Percentiles rank a stretch among this genome's conserved stretches.
Conservation (phyloP, 805 yeast genomes). For the Dipodascus albidus region DNA sequence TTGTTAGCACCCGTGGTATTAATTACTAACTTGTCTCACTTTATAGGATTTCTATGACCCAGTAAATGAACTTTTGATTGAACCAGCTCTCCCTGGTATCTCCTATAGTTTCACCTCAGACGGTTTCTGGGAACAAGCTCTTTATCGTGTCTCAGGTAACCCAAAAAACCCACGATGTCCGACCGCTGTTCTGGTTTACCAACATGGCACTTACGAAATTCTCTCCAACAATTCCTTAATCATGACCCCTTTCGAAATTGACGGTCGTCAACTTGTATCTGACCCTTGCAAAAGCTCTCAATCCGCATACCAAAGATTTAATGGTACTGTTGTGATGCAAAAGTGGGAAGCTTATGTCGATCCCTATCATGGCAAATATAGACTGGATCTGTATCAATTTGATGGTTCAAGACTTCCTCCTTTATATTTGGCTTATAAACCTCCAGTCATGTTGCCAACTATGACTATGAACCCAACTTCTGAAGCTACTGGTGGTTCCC, state of each 20-base stretch:
- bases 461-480: conserved; percentile 78
- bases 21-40: conserved; percentile 1
- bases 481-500: conserved; percentile 4
- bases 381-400: conserved; percentile 59
- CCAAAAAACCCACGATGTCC: conserved; percentile 76
- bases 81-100: conserved; percentile 92
- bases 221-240: conserved; percentile 52
- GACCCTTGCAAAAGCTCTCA: conserved; percentile 54
- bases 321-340: conserved; percentile 50
- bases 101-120: conserved; percentile 88
- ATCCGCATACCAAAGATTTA: conserved; percentile 53
- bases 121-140: conserved; percentile 84
- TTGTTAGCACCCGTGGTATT: no score
- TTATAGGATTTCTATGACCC: conserved; percentile 72
- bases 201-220: conserved; percentile 74
- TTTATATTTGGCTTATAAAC: conserved; percentile 79
- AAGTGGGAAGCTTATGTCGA: conserved; percentile 53
- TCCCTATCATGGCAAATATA: conserved; percentile 73
- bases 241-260: conserved; percentile 68
- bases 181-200: conserved; percentile 67
- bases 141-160: conserved; percentile 67
- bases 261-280: conserved; percentile 84
- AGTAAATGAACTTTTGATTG: conserved; percentile 83
- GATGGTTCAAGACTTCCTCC: conserved; percentile 77
- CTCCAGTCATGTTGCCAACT: conserved; percentile 96